phyloP scores from a whole-genome alignment of 495 filamentous ascomycete genomes.

The Jackrogersella minutella region DNA sequence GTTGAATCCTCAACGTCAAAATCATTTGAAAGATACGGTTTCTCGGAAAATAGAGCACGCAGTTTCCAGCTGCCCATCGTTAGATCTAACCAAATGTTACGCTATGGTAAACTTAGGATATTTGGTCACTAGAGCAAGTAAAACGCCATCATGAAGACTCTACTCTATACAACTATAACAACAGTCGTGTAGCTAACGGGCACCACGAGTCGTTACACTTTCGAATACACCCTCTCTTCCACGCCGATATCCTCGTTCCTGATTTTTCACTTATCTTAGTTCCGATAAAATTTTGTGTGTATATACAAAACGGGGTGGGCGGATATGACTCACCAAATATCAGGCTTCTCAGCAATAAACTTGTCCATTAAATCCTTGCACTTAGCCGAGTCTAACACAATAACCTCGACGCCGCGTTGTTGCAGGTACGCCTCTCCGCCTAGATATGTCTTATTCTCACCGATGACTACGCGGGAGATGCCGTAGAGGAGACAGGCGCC shows the following conservation, averaged over 20 bases:
- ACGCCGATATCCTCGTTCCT: conserved; percentile 83
- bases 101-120: no score
- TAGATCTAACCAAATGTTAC: no score
- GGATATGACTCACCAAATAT: conserved; percentile 68
- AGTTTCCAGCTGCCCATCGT: no score
- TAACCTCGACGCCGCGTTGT: conserved; percentile 75
- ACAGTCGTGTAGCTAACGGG: background rate
- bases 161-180: no score
- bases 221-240: conserved; percentile 59
- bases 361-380: conserved; percentile 77
- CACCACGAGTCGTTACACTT: conserved; percentile 2
- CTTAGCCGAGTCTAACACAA: conserved; percentile 72
- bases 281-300: background rate
- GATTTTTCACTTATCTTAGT: conserved; percentile 13
- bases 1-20: no score
- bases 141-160: no score
- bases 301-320: background rate
- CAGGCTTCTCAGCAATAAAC: conserved; percentile 79
- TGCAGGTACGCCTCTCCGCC: conserved; percentile 79
- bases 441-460: conserved; percentile 81
- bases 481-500: conserved; percentile 84
- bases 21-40: no score
- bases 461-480: conserved; percentile 81
- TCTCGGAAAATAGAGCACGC: no score
- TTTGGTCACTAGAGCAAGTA: no score